These are phyloP conservation scores for Naegleria fowleri DNA, from an alignment of 208 protist genomes.

Conservation along the genomic window DNA sequence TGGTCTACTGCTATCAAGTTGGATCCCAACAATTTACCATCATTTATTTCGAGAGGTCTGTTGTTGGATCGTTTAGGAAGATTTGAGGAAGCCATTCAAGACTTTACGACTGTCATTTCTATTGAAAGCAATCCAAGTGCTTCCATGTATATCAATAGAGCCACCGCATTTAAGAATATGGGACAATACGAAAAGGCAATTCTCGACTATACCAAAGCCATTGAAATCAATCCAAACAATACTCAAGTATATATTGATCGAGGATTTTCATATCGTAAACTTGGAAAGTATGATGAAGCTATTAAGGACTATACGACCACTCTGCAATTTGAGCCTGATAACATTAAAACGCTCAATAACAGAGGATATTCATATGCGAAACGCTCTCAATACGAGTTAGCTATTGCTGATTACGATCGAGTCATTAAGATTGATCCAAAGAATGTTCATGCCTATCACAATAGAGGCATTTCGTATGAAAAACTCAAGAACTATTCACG, in stretches of 20 bases:
- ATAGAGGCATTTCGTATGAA: constrained; percentile 70
- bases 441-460: constrained; percentile 69
- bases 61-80: neutral
- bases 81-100: neutral
- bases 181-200: neutral
- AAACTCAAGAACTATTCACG: constrained; percentile 51
- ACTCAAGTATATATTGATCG: neutral
- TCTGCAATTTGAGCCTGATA: constrained; percentile 53
- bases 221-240: neutral
- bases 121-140: constrained; percentile 47
- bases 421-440: constrained; percentile 54
- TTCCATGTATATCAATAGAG: constrained; percentile 77
- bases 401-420: constrained; percentile 64
- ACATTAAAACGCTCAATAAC: constrained; percentile 72
- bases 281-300: constrained; percentile 56
- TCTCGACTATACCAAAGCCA: neutral
- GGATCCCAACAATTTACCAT: constrained; percentile 59
- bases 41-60: constrained; percentile 71
- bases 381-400: constrained; percentile 53
- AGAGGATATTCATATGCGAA: constrained; percentile 62
- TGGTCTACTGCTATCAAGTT: constrained; percentile 65
- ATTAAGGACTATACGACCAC: constrained; percentile 66
- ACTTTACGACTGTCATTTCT: neutral
- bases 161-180: constrained; percentile 17
- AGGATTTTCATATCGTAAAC: constrained; percentile 55